These are phyloP conservation scores for Scenedesmus sp. DNA, from an alignment of 163 green algal species.

Conservation along the genomic window DNA sequence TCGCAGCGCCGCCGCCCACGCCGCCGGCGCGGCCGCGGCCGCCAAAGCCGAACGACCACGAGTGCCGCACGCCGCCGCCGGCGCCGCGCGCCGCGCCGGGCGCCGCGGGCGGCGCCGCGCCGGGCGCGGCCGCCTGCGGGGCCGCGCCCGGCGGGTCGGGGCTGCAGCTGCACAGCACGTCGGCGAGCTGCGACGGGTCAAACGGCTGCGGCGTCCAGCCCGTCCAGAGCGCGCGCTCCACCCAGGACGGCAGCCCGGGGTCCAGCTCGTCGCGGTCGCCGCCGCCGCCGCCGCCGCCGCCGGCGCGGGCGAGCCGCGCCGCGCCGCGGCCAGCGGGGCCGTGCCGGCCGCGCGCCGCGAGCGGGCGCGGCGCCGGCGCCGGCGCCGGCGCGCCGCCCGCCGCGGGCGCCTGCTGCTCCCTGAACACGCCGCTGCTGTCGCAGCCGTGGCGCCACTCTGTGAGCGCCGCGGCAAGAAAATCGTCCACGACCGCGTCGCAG, in stretches of 20 bases:
- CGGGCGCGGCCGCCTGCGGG: too few relatives aligned
- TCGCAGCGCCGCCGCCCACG: background rate
- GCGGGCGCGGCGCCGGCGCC: background rate
- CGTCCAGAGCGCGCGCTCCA: background rate
- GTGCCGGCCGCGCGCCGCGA: background rate
- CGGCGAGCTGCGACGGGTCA: background rate
- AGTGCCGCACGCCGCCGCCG: background rate
- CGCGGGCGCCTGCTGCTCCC: background rate
- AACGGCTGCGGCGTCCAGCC: slow-evolving; percentile 10
- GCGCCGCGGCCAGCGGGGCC: too few relatives aligned
- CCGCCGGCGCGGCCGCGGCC: background rate
- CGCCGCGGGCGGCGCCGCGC: too few relatives aligned
- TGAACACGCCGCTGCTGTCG: background rate
- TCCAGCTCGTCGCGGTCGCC: background rate
- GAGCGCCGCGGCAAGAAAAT: slow-evolving; percentile 31
- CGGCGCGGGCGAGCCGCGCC: background rate
- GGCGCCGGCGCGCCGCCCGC: background rate
- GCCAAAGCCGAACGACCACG: slow-evolving; percentile 34
- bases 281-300: slow-evolving; percentile 15
- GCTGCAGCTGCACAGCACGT: slow-evolving; percentile 27
- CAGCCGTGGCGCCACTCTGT: slow-evolving; percentile 33
- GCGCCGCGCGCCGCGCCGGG: too few relatives aligned
- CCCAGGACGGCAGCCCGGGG: slow-evolving; percentile 8
- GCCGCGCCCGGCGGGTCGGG: too few relatives aligned
- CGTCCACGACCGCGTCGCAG: slow-evolving; percentile 26